phyloP scores from a whole-genome alignment of 1,284 basidiomycete genomes.

The Taiwanofungus camphoratus region DNA sequence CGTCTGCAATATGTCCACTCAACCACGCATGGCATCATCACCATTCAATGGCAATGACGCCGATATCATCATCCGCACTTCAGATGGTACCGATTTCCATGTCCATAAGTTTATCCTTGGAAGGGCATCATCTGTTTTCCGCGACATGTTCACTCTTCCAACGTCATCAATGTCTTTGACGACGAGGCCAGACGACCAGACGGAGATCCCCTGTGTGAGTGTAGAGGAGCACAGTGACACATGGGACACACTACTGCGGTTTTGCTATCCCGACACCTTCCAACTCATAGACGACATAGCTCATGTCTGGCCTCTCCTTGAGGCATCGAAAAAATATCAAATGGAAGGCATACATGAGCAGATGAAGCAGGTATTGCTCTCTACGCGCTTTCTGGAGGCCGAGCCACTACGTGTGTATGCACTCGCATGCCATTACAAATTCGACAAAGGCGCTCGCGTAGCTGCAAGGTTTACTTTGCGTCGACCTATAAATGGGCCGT shows the following conservation, averaged over 20 bases:
- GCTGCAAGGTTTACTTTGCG: constrained; percentile 6
- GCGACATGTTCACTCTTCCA: constrained; percentile 5
- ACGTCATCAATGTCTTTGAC: background rate
- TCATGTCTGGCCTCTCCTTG: background rate
- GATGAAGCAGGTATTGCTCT: constrained; percentile 1
- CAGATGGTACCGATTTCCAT: constrained; percentile 6
- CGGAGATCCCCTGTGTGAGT: background rate
- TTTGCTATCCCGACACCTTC: constrained; percentile 1
- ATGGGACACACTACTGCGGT: constrained; percentile 1
- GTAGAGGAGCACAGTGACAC: background rate
- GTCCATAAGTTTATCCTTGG: constrained; percentile 6
- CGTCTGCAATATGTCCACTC: too few relatives aligned
- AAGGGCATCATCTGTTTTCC: constrained; percentile 8
- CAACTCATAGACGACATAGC: background rate
- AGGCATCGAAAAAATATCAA: constrained; percentile 8
- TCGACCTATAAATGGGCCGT: background rate
- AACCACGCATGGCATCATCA: too few relatives aligned
- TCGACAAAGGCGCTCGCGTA: constrained; percentile 5
- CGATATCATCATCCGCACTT: constrained; percentile 10
- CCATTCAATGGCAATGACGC: background rate
- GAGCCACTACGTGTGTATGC: constrained; percentile 6
- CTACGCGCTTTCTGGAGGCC: background rate
- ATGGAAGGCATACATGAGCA: constrained; percentile 1
- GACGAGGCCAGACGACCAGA: background rate
- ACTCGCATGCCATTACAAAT: constrained; percentile 6